Conservation (phyloP, 2,329 filamentous ascomycete genomes). For the Microascus cirrosus region DNA sequence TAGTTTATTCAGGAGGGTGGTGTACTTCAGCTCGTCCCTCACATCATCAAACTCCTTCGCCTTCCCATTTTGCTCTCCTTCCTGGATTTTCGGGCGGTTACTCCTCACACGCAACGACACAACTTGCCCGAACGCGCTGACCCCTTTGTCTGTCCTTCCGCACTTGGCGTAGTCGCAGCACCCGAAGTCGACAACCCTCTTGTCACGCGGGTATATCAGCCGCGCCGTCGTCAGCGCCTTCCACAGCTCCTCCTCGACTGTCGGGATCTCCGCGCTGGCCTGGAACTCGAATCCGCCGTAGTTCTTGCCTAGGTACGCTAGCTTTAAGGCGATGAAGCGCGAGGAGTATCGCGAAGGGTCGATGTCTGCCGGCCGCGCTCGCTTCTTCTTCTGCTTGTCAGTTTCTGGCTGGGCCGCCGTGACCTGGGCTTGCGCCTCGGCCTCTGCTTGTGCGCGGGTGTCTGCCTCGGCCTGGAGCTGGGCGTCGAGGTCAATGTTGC, state of each 20-base stretch:
- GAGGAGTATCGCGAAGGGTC: slow-evolving; percentile 75
- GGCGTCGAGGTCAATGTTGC: slow-evolving; percentile 4
- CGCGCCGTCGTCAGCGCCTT: slow-evolving; percentile 74
- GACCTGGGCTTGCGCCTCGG: background rate
- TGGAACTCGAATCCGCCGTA: slow-evolving; percentile 94
- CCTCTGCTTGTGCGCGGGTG: slow-evolving; percentile 6
- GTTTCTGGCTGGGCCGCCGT: slow-evolving; percentile 3
- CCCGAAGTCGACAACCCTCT: slow-evolving; percentile 62
- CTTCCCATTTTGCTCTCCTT: slow-evolving; percentile 9
- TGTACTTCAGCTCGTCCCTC: slow-evolving; percentile 74
- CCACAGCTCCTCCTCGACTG: slow-evolving; percentile 90
- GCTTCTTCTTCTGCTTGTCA: slow-evolving; percentile 24
- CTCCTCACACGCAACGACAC: slow-evolving; percentile 76
- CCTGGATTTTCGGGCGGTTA: slow-evolving; percentile 47
- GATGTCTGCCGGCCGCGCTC: slow-evolving; percentile 30
- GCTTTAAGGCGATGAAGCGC: slow-evolving; percentile 78
- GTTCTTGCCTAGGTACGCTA: slow-evolving; percentile 81
- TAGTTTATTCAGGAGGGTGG: slow-evolving; percentile 72
- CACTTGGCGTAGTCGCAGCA: slow-evolving; percentile 90
- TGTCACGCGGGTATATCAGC: slow-evolving; percentile 63
- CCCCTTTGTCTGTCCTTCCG: slow-evolving; percentile 82
- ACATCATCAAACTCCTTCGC: slow-evolving; percentile 50
- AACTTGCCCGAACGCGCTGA: slow-evolving; percentile 95
- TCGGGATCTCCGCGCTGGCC: slow-evolving; percentile 58
- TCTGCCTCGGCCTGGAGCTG: slow-evolving; percentile 2